A percentile compares a stretch with the other conserved stretches of the same genome.
These are phyloP conservation scores for Asterophora parasitica DNA, from an alignment of 768 basidiomycete genomes.

Conservation along the genomic window DNA sequence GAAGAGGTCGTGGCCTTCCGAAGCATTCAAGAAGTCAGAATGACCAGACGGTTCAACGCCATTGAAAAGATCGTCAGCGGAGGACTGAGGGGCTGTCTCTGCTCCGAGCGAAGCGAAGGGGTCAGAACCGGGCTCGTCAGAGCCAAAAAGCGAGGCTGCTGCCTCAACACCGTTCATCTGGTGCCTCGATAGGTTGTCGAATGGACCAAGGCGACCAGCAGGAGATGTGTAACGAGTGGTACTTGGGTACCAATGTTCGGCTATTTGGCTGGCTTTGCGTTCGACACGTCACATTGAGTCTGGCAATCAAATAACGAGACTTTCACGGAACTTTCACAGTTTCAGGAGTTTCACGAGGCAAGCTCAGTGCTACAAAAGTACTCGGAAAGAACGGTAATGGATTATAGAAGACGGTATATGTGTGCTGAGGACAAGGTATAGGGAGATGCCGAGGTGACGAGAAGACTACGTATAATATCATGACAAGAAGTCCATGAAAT, in stretches of 20 bases:
- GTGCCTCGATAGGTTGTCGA: background rate
- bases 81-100: conserved; percentile 16
- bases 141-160: conserved; percentile 77
- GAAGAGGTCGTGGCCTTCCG: background rate
- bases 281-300: conserved; percentile 31
- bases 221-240: conserved; percentile 2
- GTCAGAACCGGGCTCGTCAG: conserved; percentile 56
- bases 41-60: conserved; percentile 8
- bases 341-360: too few species aligned
- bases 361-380: too few species aligned
- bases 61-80: conserved; percentile 19
- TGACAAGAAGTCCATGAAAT: conserved; percentile 8
- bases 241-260: conserved; percentile 8
- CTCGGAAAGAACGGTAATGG: background rate
- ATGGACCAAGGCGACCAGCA: conserved; percentile 9
- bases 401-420: conserved; percentile 5
- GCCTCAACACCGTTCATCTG: conserved; percentile 67
- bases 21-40: conserved; percentile 6
- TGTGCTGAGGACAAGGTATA: background rate
- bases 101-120: conserved; percentile 59
- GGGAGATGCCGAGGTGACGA: conserved; percentile 10
- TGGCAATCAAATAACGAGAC: background rate
- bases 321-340: too few species aligned
- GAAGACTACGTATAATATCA: conserved; percentile 8
- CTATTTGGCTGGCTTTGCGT: conserved; percentile 36